Conservation (phyloP, 192 early-diverging fungal species). For the Gigaspora rosea region DNA sequence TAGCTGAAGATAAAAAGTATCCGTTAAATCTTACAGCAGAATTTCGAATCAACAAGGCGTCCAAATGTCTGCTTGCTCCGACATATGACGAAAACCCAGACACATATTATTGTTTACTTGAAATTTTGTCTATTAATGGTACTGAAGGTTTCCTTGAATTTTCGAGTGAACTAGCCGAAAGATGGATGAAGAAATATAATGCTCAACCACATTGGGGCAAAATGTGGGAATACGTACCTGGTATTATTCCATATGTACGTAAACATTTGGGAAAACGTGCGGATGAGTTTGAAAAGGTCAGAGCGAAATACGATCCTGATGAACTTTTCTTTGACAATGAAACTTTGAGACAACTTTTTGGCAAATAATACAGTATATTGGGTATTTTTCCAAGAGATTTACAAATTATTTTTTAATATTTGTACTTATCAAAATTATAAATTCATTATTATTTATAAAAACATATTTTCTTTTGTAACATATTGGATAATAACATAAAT, state of each 20-base stretch:
- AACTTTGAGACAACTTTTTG: not conserved
- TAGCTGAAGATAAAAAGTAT: conserved; percentile 24
- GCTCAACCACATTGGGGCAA: too few relatives aligned
- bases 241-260: conserved; percentile 38
- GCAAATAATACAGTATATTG: too few relatives aligned
- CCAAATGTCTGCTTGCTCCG: conserved; percentile 24
- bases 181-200: too few relatives aligned
- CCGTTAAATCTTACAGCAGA: conserved; percentile 37
- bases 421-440: too few relatives aligned
- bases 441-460: too few relatives aligned
- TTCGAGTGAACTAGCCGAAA: conserved; percentile 28
- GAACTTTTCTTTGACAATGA: conserved; percentile 36
- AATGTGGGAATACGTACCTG: conserved; percentile 42
- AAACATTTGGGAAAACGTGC: conserved; percentile 10
- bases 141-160: conserved; percentile 37
- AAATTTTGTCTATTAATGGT: conserved; percentile 29
- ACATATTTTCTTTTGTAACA: too few relatives aligned
- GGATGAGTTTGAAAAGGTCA: conserved; percentile 37
- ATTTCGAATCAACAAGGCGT: conserved; percentile 39
- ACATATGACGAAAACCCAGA: conserved; percentile 17
- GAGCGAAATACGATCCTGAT: conserved; percentile 41
- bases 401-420: too few relatives aligned
- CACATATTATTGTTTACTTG: conserved; percentile 36
- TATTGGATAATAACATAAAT: too few relatives aligned
- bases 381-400: too few relatives aligned